Evolutionary conservation across 2,329 filamentous ascomycete species (phyloP).

Genomic region (Rutstroemia sp.): DNA sequence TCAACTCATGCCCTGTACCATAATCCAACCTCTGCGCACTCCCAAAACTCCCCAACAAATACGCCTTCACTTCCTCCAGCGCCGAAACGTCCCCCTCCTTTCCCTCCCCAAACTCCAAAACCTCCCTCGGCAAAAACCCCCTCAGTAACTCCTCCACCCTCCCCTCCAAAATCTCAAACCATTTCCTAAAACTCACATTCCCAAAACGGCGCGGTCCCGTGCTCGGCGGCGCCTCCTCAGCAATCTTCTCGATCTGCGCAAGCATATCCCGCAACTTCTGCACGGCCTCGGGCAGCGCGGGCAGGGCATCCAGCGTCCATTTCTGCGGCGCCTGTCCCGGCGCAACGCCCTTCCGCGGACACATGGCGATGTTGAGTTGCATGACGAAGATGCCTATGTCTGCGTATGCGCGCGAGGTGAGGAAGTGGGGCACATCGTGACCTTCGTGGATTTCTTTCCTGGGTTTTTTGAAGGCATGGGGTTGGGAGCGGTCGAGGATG

Average conservation of each 20-base stretch:
- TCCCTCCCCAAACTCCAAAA: constrained; percentile 28
- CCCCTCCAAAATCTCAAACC: constrained; percentile 64
- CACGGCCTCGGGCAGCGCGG: constrained; percentile 42
- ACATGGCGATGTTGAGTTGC: constrained; percentile 83
- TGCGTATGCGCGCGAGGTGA: constrained; percentile 72
- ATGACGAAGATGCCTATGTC: constrained; percentile 83
- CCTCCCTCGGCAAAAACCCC: constrained; percentile 44
- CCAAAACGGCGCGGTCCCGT: constrained; percentile 83
- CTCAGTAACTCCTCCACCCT: constrained; percentile 48
- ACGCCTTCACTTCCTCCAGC: constrained; percentile 63
- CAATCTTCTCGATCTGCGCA: constrained; percentile 51
- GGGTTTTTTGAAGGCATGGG: constrained; percentile 58
- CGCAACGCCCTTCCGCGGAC: constrained; percentile 52
- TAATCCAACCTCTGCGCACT: constrained; percentile 88
- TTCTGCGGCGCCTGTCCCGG: constrained; percentile 37
- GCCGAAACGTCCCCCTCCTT: constrained; percentile 34
- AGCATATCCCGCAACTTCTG: constrained; percentile 51
- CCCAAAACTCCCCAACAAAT: constrained; percentile 80
- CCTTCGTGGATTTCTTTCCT: constrained; percentile 79
- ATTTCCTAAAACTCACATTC: constrained; percentile 82
- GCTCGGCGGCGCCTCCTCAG: constrained; percentile 76
- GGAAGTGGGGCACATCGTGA: constrained; percentile 72
- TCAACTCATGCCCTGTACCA: constrained; percentile 91
- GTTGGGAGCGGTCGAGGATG: constrained; percentile 38
- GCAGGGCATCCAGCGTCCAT: constrained; percentile 40